These are phyloP conservation scores for Penium margaritaceum DNA, from an alignment of 139 green algal genomes.

Conservation along the genomic window DNA sequence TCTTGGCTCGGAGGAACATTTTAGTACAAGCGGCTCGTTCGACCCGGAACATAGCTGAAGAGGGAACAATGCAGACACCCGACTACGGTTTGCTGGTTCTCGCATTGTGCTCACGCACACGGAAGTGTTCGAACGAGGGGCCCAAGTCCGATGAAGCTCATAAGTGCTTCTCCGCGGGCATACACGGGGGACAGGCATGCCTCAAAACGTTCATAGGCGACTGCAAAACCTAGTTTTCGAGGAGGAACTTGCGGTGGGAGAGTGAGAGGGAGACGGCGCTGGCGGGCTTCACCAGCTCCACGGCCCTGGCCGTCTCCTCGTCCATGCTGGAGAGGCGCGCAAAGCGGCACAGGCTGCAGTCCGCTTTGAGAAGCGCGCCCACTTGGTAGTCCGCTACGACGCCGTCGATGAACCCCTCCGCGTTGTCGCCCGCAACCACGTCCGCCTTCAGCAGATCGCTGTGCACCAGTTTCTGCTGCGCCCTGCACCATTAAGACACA, in stretches of 20 bases:
- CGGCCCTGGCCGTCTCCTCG: slow-evolving; percentile 1
- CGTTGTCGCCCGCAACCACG: slow-evolving; percentile 5
- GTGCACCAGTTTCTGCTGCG: neutral
- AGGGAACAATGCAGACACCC: too few species aligned
- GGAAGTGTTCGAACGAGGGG: too few species aligned
- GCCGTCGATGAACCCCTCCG: slow-evolving; percentile 6
- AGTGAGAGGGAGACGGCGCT: neutral
- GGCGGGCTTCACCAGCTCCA: neutral
- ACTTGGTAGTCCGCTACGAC: neutral
- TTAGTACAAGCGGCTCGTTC: too few species aligned
- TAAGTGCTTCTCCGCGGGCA: too few species aligned
- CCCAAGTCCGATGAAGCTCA: too few species aligned
- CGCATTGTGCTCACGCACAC: too few species aligned
- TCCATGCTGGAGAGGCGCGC: neutral
- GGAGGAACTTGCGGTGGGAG: slow-evolving; percentile 9
- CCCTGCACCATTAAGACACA: neutral
- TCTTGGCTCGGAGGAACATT: too few species aligned
- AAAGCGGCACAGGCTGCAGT: slow-evolving; percentile 10
- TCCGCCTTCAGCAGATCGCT: neutral
- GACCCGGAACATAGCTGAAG: too few species aligned
- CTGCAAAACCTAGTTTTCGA: too few species aligned
- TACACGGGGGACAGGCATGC: too few species aligned
- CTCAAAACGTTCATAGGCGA: too few species aligned
- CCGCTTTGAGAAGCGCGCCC: neutral
- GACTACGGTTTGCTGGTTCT: too few species aligned